A percentile compares a stretch with the other conserved stretches of the same genome.
These are phyloP conservation scores for Collybia sp. DNA, from an alignment of 768 basidiomycete genomes.

Conservation along the genomic window DNA sequence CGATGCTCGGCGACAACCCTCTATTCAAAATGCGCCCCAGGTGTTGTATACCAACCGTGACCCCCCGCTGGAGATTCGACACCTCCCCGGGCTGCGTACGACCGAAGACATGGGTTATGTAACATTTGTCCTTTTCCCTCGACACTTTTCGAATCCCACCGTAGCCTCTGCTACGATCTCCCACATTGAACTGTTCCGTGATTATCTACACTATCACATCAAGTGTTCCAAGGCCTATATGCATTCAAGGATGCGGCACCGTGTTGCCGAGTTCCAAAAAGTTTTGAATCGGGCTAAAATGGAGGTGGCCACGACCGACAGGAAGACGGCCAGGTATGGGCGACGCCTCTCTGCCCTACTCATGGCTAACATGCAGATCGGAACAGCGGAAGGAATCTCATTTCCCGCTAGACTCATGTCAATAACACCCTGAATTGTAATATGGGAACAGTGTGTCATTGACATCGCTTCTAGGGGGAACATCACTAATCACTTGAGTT, in stretches of 20 bases:
- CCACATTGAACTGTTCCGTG: conserved; percentile 94
- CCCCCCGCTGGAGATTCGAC: conserved; percentile 93
- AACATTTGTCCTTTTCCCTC: conserved; percentile 96
- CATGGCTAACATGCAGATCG: conserved; percentile 3
- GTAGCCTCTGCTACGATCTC: conserved; percentile 80
- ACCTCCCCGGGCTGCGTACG: conserved; percentile 74
- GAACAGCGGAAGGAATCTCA: conserved; percentile 54
- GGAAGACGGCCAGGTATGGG: conserved; percentile 87
- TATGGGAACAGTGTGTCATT: too few relatives aligned
- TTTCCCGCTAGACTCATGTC: conserved; percentile 26
- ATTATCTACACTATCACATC: conserved; percentile 99
- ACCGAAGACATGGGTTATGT: conserved; percentile 94
- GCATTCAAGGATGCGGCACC: conserved; percentile 94
- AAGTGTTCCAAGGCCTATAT: conserved; percentile 99
- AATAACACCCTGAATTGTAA: too few relatives aligned
- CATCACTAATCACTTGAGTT: too few relatives aligned
- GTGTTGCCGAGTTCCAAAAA: conserved; percentile 94
- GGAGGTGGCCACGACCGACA: conserved; percentile 74
- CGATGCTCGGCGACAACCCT: conserved; percentile 90
- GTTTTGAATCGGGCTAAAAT: conserved; percentile 95
- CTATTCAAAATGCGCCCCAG: conserved; percentile 95
- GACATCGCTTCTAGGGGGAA: too few relatives aligned
- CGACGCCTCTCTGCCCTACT: conserved; percentile 1
- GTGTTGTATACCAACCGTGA: conserved; percentile 93
- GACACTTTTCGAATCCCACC: conserved; percentile 77